Evolutionary conservation across 495 filamentous ascomycete species (phyloP), one percentile per base, ranked within the genome.

Genomic region (Neurospora discreta): DNA sequence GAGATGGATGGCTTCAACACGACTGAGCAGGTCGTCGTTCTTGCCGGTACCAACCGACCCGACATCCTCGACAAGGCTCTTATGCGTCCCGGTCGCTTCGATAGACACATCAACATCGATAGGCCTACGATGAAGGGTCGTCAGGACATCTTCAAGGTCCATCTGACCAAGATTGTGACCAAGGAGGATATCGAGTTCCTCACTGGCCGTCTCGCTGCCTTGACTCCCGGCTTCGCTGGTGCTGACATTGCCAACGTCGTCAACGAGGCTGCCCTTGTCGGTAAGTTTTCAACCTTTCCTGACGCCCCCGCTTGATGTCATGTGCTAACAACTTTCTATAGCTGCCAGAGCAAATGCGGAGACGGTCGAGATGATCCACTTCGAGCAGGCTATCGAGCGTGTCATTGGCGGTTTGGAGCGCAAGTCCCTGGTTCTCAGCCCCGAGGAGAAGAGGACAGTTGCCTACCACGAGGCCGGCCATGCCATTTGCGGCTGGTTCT

Each of bases 1-100:
- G 96, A 99, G 80, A 99, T 99, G 95, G 95, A 99, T 80, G 95
- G 95, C 69, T 98, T 98, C 88, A 98, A 98, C 78, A 98, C 95
- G 10, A 88, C 91, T 1, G 95, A 99, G 76, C 96, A 98, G 83
- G 91, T 99, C 40, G 95, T 98, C 71, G 95, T 99, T n/a, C 87
- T 99, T 71, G 95, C 95, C 65, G 95, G 96, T 84, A 99, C 95
- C 44, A 98, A 98, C 81, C 86, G 95, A 80, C 90, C 93, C 39
- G 95, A 98, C 80, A 89, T 98, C 69, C 89, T 99, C 16, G 95
- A 99, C 80, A 92, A 94, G 83, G 95, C 95, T 18, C 84, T 99
- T 72, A 93, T 98, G 92, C 92, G 95, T 73, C 95, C 95, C 44
- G 95, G 95, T 30, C 93, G 95, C 70, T 98, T 99, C 78, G 95